Conservation (phyloP, 2,329 filamentous ascomycete genomes). For the Aureobasidium vineae region DNA sequence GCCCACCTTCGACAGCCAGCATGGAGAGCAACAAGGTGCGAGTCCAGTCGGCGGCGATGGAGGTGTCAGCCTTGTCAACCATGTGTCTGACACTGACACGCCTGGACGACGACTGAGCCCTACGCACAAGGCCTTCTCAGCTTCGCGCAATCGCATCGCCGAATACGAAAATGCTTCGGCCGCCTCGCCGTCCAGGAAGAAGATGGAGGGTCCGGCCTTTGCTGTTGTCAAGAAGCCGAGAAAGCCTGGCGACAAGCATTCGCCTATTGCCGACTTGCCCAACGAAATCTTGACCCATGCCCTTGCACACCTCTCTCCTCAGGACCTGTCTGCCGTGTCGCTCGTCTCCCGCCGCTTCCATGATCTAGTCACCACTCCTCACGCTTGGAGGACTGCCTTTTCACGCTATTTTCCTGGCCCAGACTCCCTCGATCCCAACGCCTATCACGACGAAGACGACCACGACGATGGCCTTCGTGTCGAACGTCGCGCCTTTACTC, state of each 20-base stretch:
- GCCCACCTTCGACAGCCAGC: constrained; percentile 49
- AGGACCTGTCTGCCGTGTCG: constrained; percentile 76
- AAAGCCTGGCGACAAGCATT: constrained; percentile 46
- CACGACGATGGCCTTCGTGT: constrained; percentile 59
- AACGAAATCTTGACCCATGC: constrained; percentile 94
- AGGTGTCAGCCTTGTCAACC: constrained; percentile 30
- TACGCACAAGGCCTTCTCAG: constrained; percentile 30
- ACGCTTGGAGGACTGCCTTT: constrained; percentile 93
- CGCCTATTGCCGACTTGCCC: constrained; percentile 63
- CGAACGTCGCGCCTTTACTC: constrained; percentile 75
- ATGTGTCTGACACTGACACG: constrained; percentile 33
- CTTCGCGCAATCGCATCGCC: constrained; percentile 48
- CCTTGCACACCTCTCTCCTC: constrained; percentile 82
- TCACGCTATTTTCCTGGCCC: constrained; percentile 84
- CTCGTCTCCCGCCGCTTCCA: constrained; percentile 88
- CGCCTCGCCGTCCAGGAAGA: constrained; percentile 41
- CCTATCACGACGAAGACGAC: constrained; percentile 46
- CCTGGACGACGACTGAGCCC: constrained; percentile 36
- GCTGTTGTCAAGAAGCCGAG: constrained; percentile 52
- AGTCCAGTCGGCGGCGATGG: constrained; percentile 39
- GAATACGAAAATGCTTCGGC: constrained; percentile 55
- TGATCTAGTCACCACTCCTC: constrained; percentile 79
- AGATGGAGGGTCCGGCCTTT: constrained; percentile 49
- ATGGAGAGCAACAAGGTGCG: constrained; percentile 56
- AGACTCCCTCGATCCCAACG: constrained; percentile 51